These are phyloP conservation scores for Pholiota adiposa DNA, from an alignment of 1,284 basidiomycete genomes.

Conservation along the genomic window DNA sequence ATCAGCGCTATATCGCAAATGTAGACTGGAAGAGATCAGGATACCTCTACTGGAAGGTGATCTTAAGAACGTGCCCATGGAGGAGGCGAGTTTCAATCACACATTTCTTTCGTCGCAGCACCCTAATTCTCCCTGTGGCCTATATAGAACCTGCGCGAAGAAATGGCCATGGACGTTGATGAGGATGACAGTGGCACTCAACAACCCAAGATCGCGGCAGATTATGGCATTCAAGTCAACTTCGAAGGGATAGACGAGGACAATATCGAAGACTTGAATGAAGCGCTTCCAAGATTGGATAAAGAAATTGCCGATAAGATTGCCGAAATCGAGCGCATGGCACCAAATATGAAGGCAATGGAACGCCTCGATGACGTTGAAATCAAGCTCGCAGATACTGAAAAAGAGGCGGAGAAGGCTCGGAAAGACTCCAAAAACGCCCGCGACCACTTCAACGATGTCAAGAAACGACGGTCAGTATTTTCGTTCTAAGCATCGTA, in stretches of 20 bases:
- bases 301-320: slow-evolving; percentile 75
- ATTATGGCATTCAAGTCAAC: slow-evolving; percentile 92
- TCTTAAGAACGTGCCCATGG: slow-evolving; percentile 89
- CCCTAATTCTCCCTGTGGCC: background rate
- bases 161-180: slow-evolving; percentile 90
- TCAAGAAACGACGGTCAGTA: slow-evolving; percentile 80
- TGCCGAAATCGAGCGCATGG: slow-evolving; percentile 91
- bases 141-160: slow-evolving; percentile 74
- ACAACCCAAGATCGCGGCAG: slow-evolving; percentile 69
- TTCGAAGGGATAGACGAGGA: slow-evolving; percentile 87
- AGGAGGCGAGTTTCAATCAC: slow-evolving; percentile 68
- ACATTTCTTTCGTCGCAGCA: background rate
- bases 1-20: slow-evolving; percentile 87
- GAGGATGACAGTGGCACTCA: slow-evolving; percentile 83
- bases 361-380: slow-evolving; percentile 95
- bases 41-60: slow-evolving; percentile 81
- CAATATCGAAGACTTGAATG: slow-evolving; percentile 72
- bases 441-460: slow-evolving; percentile 87
- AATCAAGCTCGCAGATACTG: slow-evolving; percentile 71
- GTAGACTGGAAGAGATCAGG: slow-evolving; percentile 91
- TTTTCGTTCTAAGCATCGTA: background rate
- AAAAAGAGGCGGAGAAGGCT: slow-evolving; percentile 78
- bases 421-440: slow-evolving; percentile 87
- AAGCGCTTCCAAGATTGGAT: slow-evolving; percentile 78
- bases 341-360: slow-evolving; percentile 96